Conservation (phyloP, 768 basidiomycete genomes). For the Xerocomus potaroensis region DNA sequence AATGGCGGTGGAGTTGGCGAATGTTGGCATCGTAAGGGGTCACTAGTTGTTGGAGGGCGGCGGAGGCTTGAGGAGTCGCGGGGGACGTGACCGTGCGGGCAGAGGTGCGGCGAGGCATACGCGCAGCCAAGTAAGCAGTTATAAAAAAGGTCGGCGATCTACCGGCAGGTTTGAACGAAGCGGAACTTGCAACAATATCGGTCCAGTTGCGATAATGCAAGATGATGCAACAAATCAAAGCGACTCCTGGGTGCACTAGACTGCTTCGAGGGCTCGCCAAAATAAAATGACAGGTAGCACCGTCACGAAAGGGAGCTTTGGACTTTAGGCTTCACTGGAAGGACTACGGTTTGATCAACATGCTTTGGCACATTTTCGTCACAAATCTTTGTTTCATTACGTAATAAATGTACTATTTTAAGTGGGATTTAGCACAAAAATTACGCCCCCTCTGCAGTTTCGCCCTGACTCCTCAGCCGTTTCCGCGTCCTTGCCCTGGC, state of each 20-base stretch:
- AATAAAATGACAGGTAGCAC: constrained; percentile 8
- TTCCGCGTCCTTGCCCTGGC: constrained; percentile 54
- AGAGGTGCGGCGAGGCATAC: constrained; percentile 58
- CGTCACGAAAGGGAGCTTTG: neutral
- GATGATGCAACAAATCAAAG: constrained; percentile 22
- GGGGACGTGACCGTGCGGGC: constrained; percentile 34
- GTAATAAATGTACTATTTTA: constrained; percentile 15
- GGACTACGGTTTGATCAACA: constrained; percentile 6
- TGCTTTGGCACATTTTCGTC: constrained; percentile 11
- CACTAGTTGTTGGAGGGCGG: constrained; percentile 25
- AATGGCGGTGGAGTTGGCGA: constrained; percentile 63
- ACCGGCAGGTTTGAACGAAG: constrained; percentile 24
- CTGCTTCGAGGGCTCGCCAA: constrained; percentile 5
- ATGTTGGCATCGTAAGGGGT: constrained; percentile 38
- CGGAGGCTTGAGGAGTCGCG: constrained; percentile 27
- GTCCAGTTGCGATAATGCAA: constrained; percentile 16
- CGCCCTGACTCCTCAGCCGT: constrained; percentile 31
- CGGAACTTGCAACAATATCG: constrained; percentile 18
- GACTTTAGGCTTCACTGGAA: neutral
- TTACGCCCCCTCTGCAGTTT: constrained; percentile 2
- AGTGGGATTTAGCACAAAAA: constrained; percentile 15
- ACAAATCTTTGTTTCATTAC: constrained; percentile 16
- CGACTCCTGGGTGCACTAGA: constrained; percentile 7
- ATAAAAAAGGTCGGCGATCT: constrained; percentile 37
- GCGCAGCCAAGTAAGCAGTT: constrained; percentile 33